Percentiles rank a stretch among this genome's conserved stretches.
These are phyloP conservation scores for Aphanocladium album DNA, from an alignment of 2,329 filamentous ascomycete genomes.

Conservation along the genomic window DNA sequence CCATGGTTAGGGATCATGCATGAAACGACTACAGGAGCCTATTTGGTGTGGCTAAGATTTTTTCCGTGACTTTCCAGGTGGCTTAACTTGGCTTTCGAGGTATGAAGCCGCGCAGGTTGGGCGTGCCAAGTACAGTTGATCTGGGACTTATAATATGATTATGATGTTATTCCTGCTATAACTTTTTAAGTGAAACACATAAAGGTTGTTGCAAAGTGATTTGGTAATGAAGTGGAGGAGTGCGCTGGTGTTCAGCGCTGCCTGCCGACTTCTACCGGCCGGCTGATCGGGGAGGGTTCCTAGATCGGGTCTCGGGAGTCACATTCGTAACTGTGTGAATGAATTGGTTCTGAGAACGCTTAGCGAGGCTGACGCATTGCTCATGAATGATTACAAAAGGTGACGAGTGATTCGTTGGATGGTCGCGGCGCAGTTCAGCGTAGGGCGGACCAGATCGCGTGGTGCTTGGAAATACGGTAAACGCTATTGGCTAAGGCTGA, in stretches of 20 bases:
- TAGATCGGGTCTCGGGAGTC: background rate
- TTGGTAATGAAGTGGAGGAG: background rate
- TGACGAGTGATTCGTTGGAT: slow-evolving; percentile 1
- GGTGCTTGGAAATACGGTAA: slow-evolving; percentile 6
- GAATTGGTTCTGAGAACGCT: background rate
- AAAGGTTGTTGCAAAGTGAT: background rate
- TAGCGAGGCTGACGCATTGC: background rate
- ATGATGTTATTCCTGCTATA: too few species aligned
- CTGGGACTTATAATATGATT: too few species aligned
- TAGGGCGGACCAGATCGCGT: background rate
- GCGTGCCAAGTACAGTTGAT: too few species aligned
- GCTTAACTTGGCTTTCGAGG: too few species aligned
- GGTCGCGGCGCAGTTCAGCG: background rate
- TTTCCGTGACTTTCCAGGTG: too few species aligned
- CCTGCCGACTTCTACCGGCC: background rate
- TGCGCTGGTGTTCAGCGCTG: background rate
- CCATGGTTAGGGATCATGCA: background rate
- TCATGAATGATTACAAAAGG: background rate
- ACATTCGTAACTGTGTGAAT: background rate
- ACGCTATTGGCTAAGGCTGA: background rate
- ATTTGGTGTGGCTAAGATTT: too few species aligned
- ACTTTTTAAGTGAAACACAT: background rate
- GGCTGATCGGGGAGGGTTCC: background rate
- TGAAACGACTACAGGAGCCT: background rate
- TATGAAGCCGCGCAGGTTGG: too few species aligned